Evolutionary conservation across 225 moss, liverwort and hornwort species (phyloP), one percentile per base, ranked within the genome.

Genomic region (Physcomitrellopsis africana): DNA sequence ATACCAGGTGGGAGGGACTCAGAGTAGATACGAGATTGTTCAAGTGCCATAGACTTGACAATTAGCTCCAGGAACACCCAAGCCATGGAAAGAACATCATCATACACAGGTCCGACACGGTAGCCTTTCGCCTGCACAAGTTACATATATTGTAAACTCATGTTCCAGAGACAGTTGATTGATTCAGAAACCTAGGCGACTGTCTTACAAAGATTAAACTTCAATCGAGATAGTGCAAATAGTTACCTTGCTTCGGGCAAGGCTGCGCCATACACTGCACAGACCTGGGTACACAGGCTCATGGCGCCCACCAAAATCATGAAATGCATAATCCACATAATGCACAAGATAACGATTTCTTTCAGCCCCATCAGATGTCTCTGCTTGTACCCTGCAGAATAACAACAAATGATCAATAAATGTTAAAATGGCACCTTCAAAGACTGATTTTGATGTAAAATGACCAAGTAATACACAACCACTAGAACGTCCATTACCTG

Each of bases 11-110:
- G 91, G 67, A 94, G 94, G 52, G 87, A 86, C 75, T 96, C 96
- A 63, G 85, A 83, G 78, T 92, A 94, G 41, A 87, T 88, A 54
- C 96, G 89, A 67, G 92, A 91, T 63, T 96, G 96, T 67, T 96
- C 94, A 68, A 96, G 94, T 75, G 94, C 91, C 94, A 96, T 94
- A 19, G 96, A 96, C 79, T 96, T 96, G 60, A 96, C 96, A 77
- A 96, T 94, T 26, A 96, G 80, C 85, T 96, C 96, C 67, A 96
- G 86, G 67, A 96, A 96, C 57, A 96, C 96, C 96, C 96, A 96
- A 81, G 96, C 94, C 92, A 96, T 94, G 43, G 94, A 92, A 67
- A 96, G 81, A 16, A 92, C 96, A 77, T 96, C 96, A 76, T 96
- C 96, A 65, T 96, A 96, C 63, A 96, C 96, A 74, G 96, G 91